phyloP scores from a whole-genome alignment of 164 flowering plant species.

The Aristolochia contorta region DNA sequence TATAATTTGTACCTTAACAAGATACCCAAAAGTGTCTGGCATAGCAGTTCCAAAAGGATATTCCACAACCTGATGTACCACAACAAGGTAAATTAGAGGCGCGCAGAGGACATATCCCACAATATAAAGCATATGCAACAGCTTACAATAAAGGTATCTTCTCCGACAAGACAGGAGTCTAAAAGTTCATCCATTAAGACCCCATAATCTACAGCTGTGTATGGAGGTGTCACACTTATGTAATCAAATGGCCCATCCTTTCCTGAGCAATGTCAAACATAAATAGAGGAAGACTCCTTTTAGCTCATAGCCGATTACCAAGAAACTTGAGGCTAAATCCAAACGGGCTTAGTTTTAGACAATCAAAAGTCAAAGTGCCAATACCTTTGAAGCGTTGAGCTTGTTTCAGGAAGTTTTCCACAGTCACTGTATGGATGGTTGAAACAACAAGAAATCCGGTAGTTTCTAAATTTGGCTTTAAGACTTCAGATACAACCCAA shows the following conservation, averaged over 20 bases:
- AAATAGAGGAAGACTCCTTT: not conserved
- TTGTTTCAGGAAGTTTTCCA: constrained; percentile 60
- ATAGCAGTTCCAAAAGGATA: constrained; percentile 66
- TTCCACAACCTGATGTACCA: constrained; percentile 60
- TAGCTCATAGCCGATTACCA: not conserved
- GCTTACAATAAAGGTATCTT: constrained; percentile 74
- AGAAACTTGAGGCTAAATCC: not conserved
- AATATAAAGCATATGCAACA: not conserved
- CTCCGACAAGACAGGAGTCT: constrained; percentile 55
- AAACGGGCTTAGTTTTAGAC: not conserved
- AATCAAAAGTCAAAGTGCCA: not conserved
- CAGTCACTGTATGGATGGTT: constrained; percentile 65
- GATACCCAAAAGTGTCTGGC: constrained; percentile 69
- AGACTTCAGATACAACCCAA: constrained; percentile 85
- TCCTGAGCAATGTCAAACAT: not conserved
- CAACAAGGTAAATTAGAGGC: not conserved
- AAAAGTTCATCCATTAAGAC: constrained; percentile 70
- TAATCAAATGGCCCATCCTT: constrained; percentile 57
- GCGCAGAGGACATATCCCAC: not conserved
- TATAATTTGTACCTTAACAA: constrained; percentile 47
- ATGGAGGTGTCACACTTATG: constrained; percentile 93
- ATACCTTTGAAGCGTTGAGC: constrained; percentile 54
- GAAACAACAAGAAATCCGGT: constrained; percentile 78
- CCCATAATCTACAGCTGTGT: constrained; percentile 62
- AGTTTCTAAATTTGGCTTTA: constrained; percentile 76